Evolutionary conservation across 768 basidiomycete species (phyloP), one percentile per base, ranked within the genome.

Genomic region (Boletellus ananas): DNA sequence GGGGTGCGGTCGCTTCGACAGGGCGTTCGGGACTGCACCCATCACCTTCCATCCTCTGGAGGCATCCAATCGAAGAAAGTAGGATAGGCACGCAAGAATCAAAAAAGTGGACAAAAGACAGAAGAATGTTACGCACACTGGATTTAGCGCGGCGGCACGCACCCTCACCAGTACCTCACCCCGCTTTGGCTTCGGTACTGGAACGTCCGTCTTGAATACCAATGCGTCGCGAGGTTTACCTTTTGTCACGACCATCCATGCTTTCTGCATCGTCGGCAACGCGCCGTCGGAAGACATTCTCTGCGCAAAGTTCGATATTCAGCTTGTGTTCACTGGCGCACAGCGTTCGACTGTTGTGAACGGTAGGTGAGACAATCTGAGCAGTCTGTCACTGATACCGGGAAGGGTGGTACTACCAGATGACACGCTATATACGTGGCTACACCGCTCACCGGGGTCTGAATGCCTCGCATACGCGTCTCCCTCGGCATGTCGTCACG

Each of bases 131-230:
- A 50, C 77, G 52, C 63, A 85, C 81, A 82, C 74, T 1, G 86
- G 86, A 58, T 91, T 91, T 36, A 90, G 69, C 0, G 84, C 83
- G 0, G 75, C 77, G 10, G 80, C 77, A 20, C 69, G 66, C 3
- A 83, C 72, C 49, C 73, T 72, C 43, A 85, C 70, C 13, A 83
- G 72, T 12, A 85, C 70, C 52, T 79, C 67, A 4, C 72, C 75
- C 16, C 56, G 43, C 12, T 59, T 52, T 0, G 78, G 69, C 11
- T 67, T 63, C 1, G 75, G 67, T 7, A 72, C 59, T 0, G 67
- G 58, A 2, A 58, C 51, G 41, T 71, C 65, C 1, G 53, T 33
- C 43, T 58, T 51, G 49, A 73, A 52, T 13, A 35, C 54, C 41
- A 75, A 56, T 2, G 68, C 66, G 4, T 63, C 37, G 1, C 54